Evolutionary conservation across 139 green algal species (phyloP).

Genomic region (Volvox africanus): DNA sequence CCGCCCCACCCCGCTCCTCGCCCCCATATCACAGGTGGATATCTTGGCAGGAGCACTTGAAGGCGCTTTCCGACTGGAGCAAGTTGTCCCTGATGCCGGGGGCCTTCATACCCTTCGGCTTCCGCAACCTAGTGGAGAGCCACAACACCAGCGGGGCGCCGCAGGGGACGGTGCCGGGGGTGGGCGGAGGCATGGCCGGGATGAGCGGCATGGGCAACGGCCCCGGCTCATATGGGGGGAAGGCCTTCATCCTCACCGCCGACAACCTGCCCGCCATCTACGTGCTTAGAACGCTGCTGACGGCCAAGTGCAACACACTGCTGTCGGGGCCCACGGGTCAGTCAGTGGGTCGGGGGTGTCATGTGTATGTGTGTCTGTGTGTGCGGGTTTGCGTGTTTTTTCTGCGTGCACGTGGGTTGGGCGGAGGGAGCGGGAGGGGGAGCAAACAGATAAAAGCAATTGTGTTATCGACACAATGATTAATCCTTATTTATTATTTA

Average conservation of each 20-base stretch:
- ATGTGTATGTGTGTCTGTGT: too few relatives aligned
- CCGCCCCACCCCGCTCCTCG: not conserved
- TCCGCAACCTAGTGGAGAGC: slow-evolving; percentile 21
- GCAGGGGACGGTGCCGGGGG: not conserved
- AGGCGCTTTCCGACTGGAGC: slow-evolving; percentile 36
- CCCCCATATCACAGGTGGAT: slow-evolving; percentile 47
- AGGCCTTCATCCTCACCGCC: slow-evolving; percentile 51
- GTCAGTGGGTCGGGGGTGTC: not conserved
- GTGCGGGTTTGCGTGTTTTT: too few relatives aligned
- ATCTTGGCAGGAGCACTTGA: slow-evolving; percentile 49
- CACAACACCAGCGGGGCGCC: not conserved
- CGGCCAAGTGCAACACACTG: slow-evolving; percentile 36
- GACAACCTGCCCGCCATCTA: slow-evolving; percentile 57
- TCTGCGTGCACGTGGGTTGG: too few relatives aligned
- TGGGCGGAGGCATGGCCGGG: too few relatives aligned
- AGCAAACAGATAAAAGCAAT: too few relatives aligned
- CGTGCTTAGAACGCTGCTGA: slow-evolving; percentile 47
- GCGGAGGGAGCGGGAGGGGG: too few relatives aligned
- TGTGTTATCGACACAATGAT: too few relatives aligned
- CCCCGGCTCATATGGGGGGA: too few relatives aligned
- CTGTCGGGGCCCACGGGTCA: slow-evolving; percentile 45
- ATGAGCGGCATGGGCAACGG: not conserved
- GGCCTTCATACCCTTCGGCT: slow-evolving; percentile 56
- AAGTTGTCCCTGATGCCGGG: slow-evolving; percentile 27
- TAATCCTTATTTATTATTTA: too few relatives aligned